These are phyloP conservation scores for Apiospora saccharicola DNA, from an alignment of 2,329 filamentous ascomycete genomes.

Conservation along the genomic window DNA sequence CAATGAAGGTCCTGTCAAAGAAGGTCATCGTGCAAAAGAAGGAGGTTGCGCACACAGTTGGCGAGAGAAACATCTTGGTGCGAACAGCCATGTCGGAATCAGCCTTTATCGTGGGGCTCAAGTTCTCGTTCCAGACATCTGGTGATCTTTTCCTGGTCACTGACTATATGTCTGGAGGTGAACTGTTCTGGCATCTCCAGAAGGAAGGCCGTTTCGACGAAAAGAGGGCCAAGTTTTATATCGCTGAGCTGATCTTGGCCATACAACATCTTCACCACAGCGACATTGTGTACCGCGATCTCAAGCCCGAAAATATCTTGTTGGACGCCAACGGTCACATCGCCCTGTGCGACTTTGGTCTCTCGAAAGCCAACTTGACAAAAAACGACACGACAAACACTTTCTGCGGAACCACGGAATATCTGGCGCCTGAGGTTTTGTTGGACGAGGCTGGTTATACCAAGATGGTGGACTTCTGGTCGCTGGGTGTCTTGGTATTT, in stretches of 20 bases:
- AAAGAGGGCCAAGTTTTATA: constrained; percentile 96
- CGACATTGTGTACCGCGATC: constrained; percentile 96
- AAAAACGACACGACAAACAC: constrained; percentile 99
- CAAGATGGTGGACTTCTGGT: constrained; percentile 99
- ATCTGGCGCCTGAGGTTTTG: constrained; percentile 92
- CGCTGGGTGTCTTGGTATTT: constrained; percentile 93
- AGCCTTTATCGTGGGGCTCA: constrained; percentile 95
- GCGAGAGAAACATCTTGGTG: constrained; percentile 95
- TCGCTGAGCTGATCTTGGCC: constrained; percentile 94
- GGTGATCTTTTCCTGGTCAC: constrained; percentile 98
- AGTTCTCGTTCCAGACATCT: constrained; percentile 98
- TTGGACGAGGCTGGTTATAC: constrained; percentile 97
- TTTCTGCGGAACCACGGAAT: constrained; percentile 98
- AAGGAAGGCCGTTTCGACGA: constrained; percentile 97
- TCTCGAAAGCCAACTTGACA: constrained; percentile 96
- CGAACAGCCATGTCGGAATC: constrained; percentile 95
- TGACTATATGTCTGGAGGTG: constrained; percentile 98
- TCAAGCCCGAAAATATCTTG: constrained; percentile 98
- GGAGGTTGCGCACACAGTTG: constrained; percentile 95
- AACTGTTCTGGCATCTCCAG: constrained; percentile 98
- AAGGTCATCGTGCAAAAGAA: constrained; percentile 99
- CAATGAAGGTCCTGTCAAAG: constrained; percentile 99
- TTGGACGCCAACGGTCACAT: constrained; percentile 98
- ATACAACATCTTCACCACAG: constrained; percentile 95
- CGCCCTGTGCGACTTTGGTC: constrained; percentile 94